These are phyloP conservation scores for Kwoniella dendrophila DNA, from an alignment of 768 basidiomycete genomes.

Conservation along the genomic window DNA sequence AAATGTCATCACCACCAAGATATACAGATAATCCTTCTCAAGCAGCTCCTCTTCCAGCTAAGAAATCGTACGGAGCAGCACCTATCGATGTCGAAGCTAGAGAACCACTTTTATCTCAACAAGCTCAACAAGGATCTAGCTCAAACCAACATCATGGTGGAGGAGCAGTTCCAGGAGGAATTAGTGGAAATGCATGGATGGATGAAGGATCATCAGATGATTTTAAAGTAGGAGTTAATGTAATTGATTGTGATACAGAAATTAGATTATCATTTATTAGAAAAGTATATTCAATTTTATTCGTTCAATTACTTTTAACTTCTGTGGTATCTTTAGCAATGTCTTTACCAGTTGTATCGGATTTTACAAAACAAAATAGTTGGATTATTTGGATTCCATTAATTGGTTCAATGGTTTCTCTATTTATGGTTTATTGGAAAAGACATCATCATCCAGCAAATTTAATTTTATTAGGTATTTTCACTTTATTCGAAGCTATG, in stretches of 20 bases:
- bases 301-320: slow-evolving; percentile 65
- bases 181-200: slow-evolving; percentile 50
- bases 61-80: slow-evolving; percentile 44
- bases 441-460: slow-evolving; percentile 88
- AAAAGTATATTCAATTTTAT: slow-evolving; percentile 68
- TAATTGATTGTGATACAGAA: slow-evolving; percentile 59
- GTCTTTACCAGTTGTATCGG: slow-evolving; percentile 66
- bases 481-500: slow-evolving; percentile 88
- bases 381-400: slow-evolving; percentile 62
- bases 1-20: slow-evolving; percentile 45
- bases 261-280: slow-evolving; percentile 79
- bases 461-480: slow-evolving; percentile 76
- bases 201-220: slow-evolving; percentile 71
- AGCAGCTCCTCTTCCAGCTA: slow-evolving; percentile 24
- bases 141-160: slow-evolving; percentile 29
- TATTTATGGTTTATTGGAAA: slow-evolving; percentile 86
- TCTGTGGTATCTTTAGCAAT: slow-evolving; percentile 73
- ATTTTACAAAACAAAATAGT: slow-evolving; percentile 74
- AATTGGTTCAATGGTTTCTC: slow-evolving; percentile 72
- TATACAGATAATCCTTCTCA: slow-evolving; percentile 43
- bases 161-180: slow-evolving; percentile 24
- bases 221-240: slow-evolving; percentile 66
- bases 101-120: slow-evolving; percentile 21
- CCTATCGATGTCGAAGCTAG: slow-evolving; percentile 21
- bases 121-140: too few species aligned